Base-by-base conservation (phyloP, 2,329 filamentous ascomycete genomes). In the Metarhizium robertsii region DNA sequence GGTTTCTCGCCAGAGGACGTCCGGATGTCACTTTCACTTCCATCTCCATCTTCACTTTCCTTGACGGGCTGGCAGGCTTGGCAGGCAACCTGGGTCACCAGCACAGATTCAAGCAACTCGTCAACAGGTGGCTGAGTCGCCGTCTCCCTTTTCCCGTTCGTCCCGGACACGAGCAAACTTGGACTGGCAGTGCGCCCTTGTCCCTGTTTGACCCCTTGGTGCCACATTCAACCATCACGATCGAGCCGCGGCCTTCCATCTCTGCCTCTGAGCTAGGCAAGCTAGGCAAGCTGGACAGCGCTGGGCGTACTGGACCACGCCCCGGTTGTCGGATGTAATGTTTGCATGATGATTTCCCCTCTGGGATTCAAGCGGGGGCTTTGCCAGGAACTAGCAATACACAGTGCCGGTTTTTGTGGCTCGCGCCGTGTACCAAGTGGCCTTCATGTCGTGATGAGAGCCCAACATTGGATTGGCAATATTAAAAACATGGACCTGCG, bases 311-410 rank as follows among this genome's bases (percentile, higher is more conserved):
- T 48, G 49, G 43, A 42, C 30, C 16, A 52, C 14, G 6, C 45
- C 16, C 51, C 46, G 50, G 50, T 34, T 10, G 50, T 50, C 45
- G 54, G 46, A 53, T 53, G 46, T 45, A 36, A n/a, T 55, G 50
- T 49, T 50, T 55, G 50, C 46, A 25, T n/a, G 38, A 43, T 50
- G 50, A 4, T 55, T 49, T 50, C 34, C 36, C 20, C 29, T 42
- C 50, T 50, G 50, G 50, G 50, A 53, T 30, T 11, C 48, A 16
- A 51, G 52, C 52, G 46, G 55, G 29, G 43, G 30, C 40, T 47
- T 50, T 42, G 30, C 2, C 47, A 34, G 13, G 34, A 25, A 32
- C 43, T 49, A 43, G 34, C 42, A 52, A 16, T 11, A 42, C 52
- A 53, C 51, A 53, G 55, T 53, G 55, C 38, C 46, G 16, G 18